Evolutionary conservation across 2,329 filamentous ascomycete species (phyloP).

Genomic region (Reticulascus tulasneorum): DNA sequence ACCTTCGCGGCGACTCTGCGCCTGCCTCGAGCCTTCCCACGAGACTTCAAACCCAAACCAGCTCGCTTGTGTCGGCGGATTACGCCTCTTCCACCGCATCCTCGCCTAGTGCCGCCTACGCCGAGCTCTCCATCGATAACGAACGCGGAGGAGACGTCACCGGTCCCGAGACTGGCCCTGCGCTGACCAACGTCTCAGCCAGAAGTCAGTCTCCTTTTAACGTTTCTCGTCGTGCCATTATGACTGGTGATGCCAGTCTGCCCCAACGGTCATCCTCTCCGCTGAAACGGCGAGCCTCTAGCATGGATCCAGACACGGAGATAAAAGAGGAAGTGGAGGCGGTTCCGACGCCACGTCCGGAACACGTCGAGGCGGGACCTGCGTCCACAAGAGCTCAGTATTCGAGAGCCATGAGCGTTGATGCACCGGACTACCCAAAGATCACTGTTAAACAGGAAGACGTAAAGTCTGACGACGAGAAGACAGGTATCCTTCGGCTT

Average conservation of each 20-base stretch:
- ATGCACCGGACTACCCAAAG: constrained; percentile 29
- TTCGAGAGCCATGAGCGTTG: constrained; percentile 38
- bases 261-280: constrained; percentile 61
- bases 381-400: constrained; percentile 14
- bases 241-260: constrained; percentile 56
- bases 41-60: constrained; percentile 43
- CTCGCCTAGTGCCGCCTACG: constrained; percentile 55
- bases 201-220: constrained; percentile 52
- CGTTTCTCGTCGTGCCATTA: constrained; percentile 49
- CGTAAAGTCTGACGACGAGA: constrained; percentile 1
- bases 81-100: constrained; percentile 54
- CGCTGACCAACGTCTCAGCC: constrained; percentile 27
- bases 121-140: constrained; percentile 53
- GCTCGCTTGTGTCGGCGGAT: constrained; percentile 40
- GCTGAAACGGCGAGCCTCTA: constrained; percentile 59
- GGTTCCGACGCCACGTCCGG: constrained; percentile 3
- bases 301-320: constrained; percentile 51
- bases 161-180: constrained; percentile 36
- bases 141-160: constrained; percentile 45
- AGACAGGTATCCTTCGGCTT: constrained; percentile 2
- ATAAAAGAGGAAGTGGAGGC: constrained; percentile 23
- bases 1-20: constrained; percentile 22
- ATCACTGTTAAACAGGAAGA: constrained; percentile 6
- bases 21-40: constrained; percentile 49
- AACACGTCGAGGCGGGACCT: constrained; percentile 5